Conservation (phyloP, 2,329 filamentous ascomycete species). For the Thielaviopsis euricoi region DNA sequence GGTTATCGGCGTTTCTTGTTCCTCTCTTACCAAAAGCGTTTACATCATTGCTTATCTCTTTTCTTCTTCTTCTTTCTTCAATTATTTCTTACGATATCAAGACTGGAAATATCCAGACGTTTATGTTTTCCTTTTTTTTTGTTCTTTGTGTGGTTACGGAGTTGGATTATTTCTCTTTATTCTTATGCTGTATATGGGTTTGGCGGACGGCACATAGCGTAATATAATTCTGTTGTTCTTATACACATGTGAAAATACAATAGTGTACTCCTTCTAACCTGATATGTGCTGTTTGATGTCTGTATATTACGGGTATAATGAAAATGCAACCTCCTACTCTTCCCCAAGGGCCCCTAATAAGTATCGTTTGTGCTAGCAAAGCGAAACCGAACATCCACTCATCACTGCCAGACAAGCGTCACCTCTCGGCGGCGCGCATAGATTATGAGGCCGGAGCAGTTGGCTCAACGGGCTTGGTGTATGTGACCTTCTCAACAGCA, state of each 20-base stretch:
- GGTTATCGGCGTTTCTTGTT: not conserved
- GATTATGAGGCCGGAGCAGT: constrained; percentile 32
- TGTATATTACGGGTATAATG: constrained; percentile 11
- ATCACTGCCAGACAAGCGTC: not conserved
- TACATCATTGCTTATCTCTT: too few species aligned
- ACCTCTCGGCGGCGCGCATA: constrained; percentile 12
- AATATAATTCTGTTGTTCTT: constrained; percentile 1
- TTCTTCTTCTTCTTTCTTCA: not conserved
- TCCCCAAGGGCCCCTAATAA: not conserved
- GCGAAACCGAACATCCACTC: not conserved
- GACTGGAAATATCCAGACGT: not conserved
- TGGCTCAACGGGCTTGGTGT: constrained; percentile 57
- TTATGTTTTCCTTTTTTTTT: constrained; percentile 2
- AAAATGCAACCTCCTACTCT: not conserved
- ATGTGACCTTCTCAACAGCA: constrained; percentile 73
- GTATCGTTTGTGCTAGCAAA: constrained; percentile 17
- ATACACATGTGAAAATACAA: not conserved
- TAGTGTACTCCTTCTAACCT: constrained; percentile 14
- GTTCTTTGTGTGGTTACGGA: constrained; percentile 7
- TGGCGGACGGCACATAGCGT: constrained; percentile 5
- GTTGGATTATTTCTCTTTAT: constrained; percentile 3
- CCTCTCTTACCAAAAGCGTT: not conserved
- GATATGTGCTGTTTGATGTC: constrained; percentile 18
- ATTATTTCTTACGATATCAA: not conserved
- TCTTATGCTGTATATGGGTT: constrained; percentile 7